A percentile compares a stretch with the other conserved stretches of the same genome.
phyloP scores from a whole-genome alignment of 352 stramenopile genomes.

The Phytophthora sp. region DNA sequence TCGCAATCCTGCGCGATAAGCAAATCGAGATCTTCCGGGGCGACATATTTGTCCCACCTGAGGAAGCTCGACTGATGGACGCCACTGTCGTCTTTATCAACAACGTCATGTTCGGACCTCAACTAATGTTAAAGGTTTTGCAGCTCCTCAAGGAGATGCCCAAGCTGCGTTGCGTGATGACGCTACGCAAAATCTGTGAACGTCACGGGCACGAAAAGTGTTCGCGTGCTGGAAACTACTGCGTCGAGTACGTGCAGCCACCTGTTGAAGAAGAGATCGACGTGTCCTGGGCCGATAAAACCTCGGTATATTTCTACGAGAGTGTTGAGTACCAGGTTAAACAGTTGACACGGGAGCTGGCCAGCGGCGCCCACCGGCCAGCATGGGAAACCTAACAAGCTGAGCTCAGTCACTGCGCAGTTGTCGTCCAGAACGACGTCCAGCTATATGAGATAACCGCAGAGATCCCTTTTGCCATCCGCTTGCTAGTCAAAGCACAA shows the following conservation, averaged over 20 bases:
- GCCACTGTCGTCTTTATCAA: conserved; percentile 89
- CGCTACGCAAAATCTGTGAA: conserved; percentile 81
- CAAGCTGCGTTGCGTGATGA: conserved; percentile 72
- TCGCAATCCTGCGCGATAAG: conserved; percentile 57
- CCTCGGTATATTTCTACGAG: conserved; percentile 79
- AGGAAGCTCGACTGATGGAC: conserved; percentile 60
- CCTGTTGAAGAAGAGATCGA: conserved; percentile 70
- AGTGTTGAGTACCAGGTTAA: conserved; percentile 51
- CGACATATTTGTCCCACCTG: conserved; percentile 73
- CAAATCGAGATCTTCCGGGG: conserved; percentile 70
- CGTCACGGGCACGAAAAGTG: conserved; percentile 76
- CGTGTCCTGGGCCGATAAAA: conserved; percentile 84
- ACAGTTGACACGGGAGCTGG: conserved; percentile 46
- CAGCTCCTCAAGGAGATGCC: conserved; percentile 65
- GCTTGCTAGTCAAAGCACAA: conserved; percentile 10
- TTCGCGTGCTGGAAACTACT: conserved; percentile 55
- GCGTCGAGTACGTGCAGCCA: conserved; percentile 74
- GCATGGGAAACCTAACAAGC: conserved; percentile 1
- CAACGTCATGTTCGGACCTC: conserved; percentile 83
- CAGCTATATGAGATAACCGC: not conserved
- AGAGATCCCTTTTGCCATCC: conserved; percentile 5
- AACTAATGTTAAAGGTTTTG: conserved; percentile 78
- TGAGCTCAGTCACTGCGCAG: not conserved
- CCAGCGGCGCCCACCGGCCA: not conserved
- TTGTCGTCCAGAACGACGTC: not conserved